Evolutionary conservation across 139 green algal species (phyloP), one percentile per base, ranked within the genome.

Genomic region (Volvox reticuliferus): DNA sequence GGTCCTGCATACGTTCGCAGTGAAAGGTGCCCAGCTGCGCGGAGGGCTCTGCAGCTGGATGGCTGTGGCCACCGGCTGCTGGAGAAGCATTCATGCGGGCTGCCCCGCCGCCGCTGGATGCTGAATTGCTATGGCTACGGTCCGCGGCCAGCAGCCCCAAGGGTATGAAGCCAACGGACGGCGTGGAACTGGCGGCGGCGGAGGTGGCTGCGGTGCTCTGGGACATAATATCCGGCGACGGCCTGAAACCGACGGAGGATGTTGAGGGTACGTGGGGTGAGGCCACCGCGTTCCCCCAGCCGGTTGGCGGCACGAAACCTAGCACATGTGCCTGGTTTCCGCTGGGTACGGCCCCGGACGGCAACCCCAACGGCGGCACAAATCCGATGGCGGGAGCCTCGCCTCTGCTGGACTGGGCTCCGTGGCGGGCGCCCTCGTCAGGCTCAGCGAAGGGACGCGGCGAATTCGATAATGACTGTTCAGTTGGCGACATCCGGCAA

Each of bases 251-350:
- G 63, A 78, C 22, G 16, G 16, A 78, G 24, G 5, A 55, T 55
- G 44, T 55, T 55, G 44, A 55, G 9, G 44, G 44, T 55, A 55
- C 44, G 44, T 5, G 9, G 5, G 44, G 5, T 55, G 44, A 55
- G 44, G 44, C 44, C 5, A 55, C 44, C 44, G 44, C 44, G 44
- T 9, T 55, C 44, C 44, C 44, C 44, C 44, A 55, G 44, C 44
- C 9, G 0, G 68, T 26, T 28, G 84, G 84, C 36, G 84, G 84
- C 67, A 73, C 44, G 84, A 89, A 89, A 69, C 84, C 84, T 26
- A 87, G n/a, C 80, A 61, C 55, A n/a, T 50, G 32, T 17, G 18
- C 80, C 18, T 86, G 71, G 71, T 32, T 79, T 6, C 19, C 24
- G 65, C 65, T 73, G 21, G 65, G 65, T 24, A 73, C 65, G 65